Percentiles rank a stretch among this genome's conserved stretches.
These are phyloP conservation scores for Sutorius australiensis DNA, from an alignment of 768 basidiomycete genomes.

Conservation along the genomic window DNA sequence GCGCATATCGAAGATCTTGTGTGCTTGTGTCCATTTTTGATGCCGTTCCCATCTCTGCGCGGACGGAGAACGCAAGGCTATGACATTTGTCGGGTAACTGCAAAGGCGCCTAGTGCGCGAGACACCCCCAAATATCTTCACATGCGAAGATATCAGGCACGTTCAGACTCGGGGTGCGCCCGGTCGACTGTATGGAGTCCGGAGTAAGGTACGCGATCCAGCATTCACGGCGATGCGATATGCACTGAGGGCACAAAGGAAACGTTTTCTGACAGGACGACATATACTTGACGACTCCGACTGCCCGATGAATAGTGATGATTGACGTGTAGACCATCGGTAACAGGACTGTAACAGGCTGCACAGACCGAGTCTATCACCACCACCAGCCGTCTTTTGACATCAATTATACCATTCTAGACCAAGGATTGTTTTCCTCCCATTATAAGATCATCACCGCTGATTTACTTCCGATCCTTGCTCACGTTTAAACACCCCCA, in stretches of 20 bases:
- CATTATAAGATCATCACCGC: constrained; percentile 4
- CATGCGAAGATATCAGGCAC: too few relatives aligned
- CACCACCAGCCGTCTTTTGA: neutral
- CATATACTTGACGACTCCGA: neutral
- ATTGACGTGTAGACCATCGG: neutral
- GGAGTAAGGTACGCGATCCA: constrained; percentile 36
- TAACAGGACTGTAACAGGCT: neutral
- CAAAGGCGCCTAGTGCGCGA: constrained; percentile 31
- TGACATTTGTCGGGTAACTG: constrained; percentile 41
- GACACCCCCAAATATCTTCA: neutral
- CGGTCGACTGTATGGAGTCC: constrained; percentile 19
- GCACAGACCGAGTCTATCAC: constrained; percentile 3
- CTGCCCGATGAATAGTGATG: neutral
- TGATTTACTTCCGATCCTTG: neutral
- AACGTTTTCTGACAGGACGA: neutral
- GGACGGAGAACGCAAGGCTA: constrained; percentile 42
- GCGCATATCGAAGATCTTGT: constrained; percentile 45
- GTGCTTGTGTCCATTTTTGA: constrained; percentile 45
- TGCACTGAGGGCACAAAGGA: constrained; percentile 1
- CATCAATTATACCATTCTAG: neutral
- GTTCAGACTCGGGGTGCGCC: constrained; percentile 12
- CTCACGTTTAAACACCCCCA: neutral
- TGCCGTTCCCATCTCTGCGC: constrained; percentile 9
- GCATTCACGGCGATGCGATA: constrained; percentile 39
- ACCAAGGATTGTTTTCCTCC: neutral